phyloP scores from a whole-genome alignment of 163 green algal genomes.

The Chlamydomonas reinhardtii region DNA sequence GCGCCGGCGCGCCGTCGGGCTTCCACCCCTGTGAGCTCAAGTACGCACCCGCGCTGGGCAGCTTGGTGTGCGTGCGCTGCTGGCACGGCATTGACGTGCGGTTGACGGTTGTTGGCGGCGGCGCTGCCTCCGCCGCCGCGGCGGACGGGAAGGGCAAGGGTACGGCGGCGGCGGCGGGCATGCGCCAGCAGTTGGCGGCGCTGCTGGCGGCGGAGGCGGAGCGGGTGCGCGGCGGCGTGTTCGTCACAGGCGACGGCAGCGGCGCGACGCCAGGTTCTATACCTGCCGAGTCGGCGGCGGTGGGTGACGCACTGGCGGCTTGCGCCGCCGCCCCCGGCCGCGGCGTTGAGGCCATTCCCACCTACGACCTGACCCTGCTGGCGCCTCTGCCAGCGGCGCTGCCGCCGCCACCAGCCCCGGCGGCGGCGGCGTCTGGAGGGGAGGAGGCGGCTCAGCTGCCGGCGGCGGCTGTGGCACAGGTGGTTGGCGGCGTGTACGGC shows the following conservation, averaged over 20 bases:
- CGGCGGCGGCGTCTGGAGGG: background rate
- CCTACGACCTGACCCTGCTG: conserved; percentile 37
- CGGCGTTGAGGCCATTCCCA: background rate
- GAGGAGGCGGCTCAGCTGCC: background rate
- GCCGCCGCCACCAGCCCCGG: background rate
- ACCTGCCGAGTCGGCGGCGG: background rate
- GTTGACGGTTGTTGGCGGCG: background rate
- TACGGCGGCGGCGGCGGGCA: background rate
- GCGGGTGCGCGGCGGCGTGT: background rate
- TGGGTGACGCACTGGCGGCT: conserved; percentile 3
- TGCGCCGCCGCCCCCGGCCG: background rate
- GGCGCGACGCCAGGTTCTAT: background rate
- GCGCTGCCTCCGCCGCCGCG: background rate
- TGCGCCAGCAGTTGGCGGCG: conserved; percentile 34
- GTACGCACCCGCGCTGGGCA: conserved; percentile 12
- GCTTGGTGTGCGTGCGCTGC: conserved; percentile 45
- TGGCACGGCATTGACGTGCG: conserved; percentile 32
- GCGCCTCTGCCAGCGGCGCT: conserved; percentile 2
- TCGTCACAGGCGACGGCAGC: no score
- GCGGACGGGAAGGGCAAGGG: background rate
- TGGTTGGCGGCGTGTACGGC: background rate
- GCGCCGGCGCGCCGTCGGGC: background rate
- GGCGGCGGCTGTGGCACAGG: background rate
- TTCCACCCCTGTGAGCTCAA: conserved; percentile 28
- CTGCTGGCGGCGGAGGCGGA: conserved; percentile 25